Conservation (phyloP, 2,329 filamentous ascomycete genomes). For the Fusarium nurragi region DNA sequence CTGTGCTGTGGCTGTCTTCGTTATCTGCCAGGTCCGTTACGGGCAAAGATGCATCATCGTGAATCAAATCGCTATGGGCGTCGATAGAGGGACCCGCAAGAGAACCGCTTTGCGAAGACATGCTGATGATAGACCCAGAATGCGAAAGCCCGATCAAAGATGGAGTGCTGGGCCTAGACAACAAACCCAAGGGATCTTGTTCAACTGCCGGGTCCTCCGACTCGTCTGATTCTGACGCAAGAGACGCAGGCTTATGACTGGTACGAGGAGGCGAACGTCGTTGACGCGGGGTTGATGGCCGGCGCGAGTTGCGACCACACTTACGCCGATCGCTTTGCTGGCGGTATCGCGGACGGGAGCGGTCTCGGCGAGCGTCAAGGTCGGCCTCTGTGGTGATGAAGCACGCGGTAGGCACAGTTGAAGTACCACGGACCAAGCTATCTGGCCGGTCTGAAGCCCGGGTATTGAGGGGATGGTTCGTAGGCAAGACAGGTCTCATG, state of each 20-base stretch:
- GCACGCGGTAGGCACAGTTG: conserved; percentile 46
- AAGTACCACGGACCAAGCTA: conserved; percentile 31
- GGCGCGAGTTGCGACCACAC: conserved; percentile 29
- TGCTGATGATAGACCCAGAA: conserved; percentile 53
- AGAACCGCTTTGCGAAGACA: conserved; percentile 63
- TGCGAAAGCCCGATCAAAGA: conserved; percentile 41
- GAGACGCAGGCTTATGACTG: conserved; percentile 24
- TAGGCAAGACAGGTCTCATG: conserved; percentile 43
- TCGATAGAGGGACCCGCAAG: conserved; percentile 56
- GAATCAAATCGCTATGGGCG: conserved; percentile 41
- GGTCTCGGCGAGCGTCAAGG: conserved; percentile 42
- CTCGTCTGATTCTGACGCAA: conserved; percentile 22
- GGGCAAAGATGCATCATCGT: conserved; percentile 27
- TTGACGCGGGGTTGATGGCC: conserved; percentile 32
- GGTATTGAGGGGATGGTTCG: conserved; percentile 35
- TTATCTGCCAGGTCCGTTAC: conserved; percentile 28
- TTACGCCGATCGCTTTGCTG: conserved; percentile 39
- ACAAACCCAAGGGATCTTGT: conserved; percentile 30
- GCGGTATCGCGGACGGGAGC: conserved; percentile 37
- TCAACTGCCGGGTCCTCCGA: conserved; percentile 27
- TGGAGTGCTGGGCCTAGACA: conserved; percentile 44
- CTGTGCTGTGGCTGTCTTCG: conserved; percentile 42
- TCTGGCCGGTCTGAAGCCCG: conserved; percentile 35
- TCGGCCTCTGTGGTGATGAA: conserved; percentile 50
- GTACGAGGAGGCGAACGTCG: conserved; percentile 26